Conservation (phyloP, 495 filamentous ascomycete genomes). For the Penicillium bialowiezense region DNA sequence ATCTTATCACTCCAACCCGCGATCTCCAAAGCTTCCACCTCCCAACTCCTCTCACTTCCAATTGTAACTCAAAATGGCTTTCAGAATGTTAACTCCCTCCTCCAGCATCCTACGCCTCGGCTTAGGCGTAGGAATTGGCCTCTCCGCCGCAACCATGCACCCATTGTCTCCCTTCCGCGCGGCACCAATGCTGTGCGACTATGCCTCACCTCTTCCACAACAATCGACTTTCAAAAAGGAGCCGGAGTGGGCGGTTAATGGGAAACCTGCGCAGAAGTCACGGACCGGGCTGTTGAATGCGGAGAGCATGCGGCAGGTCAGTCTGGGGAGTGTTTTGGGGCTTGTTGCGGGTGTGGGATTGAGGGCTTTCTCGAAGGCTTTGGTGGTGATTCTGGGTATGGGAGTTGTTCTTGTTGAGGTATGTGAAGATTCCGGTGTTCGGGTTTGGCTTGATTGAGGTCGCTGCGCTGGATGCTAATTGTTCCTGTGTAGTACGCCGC, state of each 20-base stretch:
- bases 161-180: constrained; percentile 39
- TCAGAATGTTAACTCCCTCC: constrained; percentile 31
- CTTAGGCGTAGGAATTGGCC: constrained; percentile 40
- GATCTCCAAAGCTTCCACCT: neutral
- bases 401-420: constrained; percentile 71
- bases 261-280: constrained; percentile 23
- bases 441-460: neutral
- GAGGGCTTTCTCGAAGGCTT: constrained; percentile 68
- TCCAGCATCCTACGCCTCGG: constrained; percentile 35
- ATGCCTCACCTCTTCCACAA: constrained; percentile 24
- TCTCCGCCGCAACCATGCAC: constrained; percentile 30
- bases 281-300: constrained; percentile 33
- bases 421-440: constrained; percentile 18
- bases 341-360: constrained; percentile 68
- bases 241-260: constrained; percentile 27
- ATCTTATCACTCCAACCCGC: neutral
- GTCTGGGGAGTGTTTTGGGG: constrained; percentile 65
- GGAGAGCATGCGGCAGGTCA: constrained; percentile 62
- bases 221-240: constrained; percentile 17
- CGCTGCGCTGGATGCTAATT: constrained; percentile 4
- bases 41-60: neutral
- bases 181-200: constrained; percentile 41
- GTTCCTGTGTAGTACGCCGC: constrained; percentile 77
- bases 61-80: constrained; percentile 21
- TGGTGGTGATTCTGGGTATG: constrained; percentile 71